Base-by-base conservation (phyloP, 2,329 filamentous ascomycete genomes). In the Ophiocordyceps camponoti-leonardi region DNA sequence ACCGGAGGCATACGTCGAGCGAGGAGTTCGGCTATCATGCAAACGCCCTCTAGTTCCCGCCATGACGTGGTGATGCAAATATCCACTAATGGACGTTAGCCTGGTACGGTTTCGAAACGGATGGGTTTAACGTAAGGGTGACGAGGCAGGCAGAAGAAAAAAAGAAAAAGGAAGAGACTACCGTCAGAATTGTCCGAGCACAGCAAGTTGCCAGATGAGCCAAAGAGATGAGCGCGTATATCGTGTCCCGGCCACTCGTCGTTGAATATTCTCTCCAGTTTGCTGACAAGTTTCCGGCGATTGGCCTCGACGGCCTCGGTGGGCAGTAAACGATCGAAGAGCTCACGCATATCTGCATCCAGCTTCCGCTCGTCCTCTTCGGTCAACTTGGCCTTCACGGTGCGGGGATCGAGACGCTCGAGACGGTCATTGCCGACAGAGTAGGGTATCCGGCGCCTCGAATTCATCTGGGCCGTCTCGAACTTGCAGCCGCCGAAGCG, bases 171-270 rank as follows among this genome's bases (percentile, higher is more conserved):
- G n/a, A 26, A 16, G n/a, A 8, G 68, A 79, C 55, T 69, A 94
- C 87, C 86, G 67, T 98, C 92, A 45, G 92, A 98, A 58, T 95
- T 87, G 62, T 86, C 88, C 31, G 90, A 94, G 63, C 87, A 95
- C 47, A 98, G 69, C 61, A 92, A 68, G 62, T 98, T 98, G 43
- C 92, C 92, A 5, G 92, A 96, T 6, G 92, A 96, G n/a, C 92
- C 92, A 72, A 98, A 98, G 16, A 96, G 78, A 60, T 92, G 82
- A 33, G 95, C 92, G 52, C 77, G 80, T 57, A 95, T 95, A 49
- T 93, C 75, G 56, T 86, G 82, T 1, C 84, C 86, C 1, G 92
- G 92, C 86, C 90, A 98, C 58, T 93, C 79, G 8, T 84, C 75
- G 56, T 93, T 92, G 59, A 98, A 79, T 39, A 96, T 77, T 52